These are phyloP conservation scores for Cystofilobasidium capitatum DNA, from an alignment of 768 basidiomycete species.

Conservation along the genomic window DNA sequence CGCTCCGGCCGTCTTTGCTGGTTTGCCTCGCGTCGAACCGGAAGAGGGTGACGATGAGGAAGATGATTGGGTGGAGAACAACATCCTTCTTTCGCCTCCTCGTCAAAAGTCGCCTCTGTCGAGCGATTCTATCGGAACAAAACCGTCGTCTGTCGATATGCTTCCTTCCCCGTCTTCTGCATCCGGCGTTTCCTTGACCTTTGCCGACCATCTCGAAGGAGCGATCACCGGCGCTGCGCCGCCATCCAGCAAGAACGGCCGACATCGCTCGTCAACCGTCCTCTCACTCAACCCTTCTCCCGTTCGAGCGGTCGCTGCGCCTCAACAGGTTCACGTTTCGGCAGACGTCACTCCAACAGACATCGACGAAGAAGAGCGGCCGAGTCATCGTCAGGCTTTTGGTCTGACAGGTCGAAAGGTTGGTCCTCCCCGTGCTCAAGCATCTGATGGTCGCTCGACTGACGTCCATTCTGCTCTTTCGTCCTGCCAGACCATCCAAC, in stretches of 20 bases:
- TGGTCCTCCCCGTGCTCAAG: background rate
- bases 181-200: slow-evolving; percentile 23
- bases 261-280: slow-evolving; percentile 15
- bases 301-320: slow-evolving; percentile 7
- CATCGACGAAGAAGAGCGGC: background rate
- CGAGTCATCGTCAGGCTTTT: background rate
- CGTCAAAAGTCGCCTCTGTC: background rate
- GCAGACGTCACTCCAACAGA: slow-evolving; percentile 15
- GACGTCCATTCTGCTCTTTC: background rate
- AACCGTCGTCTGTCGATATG: background rate
- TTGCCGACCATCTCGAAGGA: background rate
- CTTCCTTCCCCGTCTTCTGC: background rate
- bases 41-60: slow-evolving; percentile 10
- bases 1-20: slow-evolving; percentile 19
- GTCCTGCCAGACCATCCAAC: slow-evolving; percentile 52
- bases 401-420: slow-evolving; percentile 2
- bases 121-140: background rate
- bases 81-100: background rate
- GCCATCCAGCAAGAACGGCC: background rate
- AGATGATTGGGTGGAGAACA: slow-evolving; percentile 21
- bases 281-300: slow-evolving; percentile 27
- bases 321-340: slow-evolving; percentile 17
- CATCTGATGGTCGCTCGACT: no score
- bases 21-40: background rate
- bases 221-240: background rate